Evolutionary conservation across 202 grass and related monocot species (phyloP), one percentile per base, ranked within the genome.

Genomic region (Setaria viridis): DNA sequence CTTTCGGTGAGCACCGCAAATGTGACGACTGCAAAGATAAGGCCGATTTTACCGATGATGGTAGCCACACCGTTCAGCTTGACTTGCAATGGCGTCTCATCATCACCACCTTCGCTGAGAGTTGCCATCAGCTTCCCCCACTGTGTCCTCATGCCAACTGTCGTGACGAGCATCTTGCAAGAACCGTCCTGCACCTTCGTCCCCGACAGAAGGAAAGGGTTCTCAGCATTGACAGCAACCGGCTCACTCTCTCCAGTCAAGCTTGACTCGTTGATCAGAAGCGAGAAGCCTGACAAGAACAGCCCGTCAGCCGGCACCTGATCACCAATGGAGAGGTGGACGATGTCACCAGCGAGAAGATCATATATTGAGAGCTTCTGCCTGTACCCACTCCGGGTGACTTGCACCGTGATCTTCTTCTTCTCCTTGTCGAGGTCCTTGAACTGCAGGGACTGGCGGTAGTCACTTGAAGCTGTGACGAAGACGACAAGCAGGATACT

Each of bases 71-170:
- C 95, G 37, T 98, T 98, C 34, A 98, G 63, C 83, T 98, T 98
- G 49, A 98, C 95, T 77, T 98, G 95, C 47, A 98, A 82, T 25
- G 95, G 95, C 33, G 95, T 98, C 86, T 95, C 92, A 29, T 98
- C 95, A 46, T 98, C 95, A 4, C 95, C 95, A 49, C 91, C 92
- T 89, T 98, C 93, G 12, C 89, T 95, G n/a, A 98, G 91, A 9
- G 95, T 95, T n/a, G 91, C 95, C 95, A 98, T 95, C 42, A 98
- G 91, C 76, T 95, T 95, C 33, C 95, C 95, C 95, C 93, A 98
- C 56, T 98, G 93, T 4, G 95, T 98, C 80, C 85, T 84, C 95
- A 98, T 98, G 37, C 93, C 95, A 21, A 98, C 93, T 20, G 89
- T 95, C 0, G 93, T 93, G 17, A 98, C 72, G 30, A 98, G 88